Conservation (phyloP, 768 basidiomycete species). For the Neoboletus brunneissimus region DNA sequence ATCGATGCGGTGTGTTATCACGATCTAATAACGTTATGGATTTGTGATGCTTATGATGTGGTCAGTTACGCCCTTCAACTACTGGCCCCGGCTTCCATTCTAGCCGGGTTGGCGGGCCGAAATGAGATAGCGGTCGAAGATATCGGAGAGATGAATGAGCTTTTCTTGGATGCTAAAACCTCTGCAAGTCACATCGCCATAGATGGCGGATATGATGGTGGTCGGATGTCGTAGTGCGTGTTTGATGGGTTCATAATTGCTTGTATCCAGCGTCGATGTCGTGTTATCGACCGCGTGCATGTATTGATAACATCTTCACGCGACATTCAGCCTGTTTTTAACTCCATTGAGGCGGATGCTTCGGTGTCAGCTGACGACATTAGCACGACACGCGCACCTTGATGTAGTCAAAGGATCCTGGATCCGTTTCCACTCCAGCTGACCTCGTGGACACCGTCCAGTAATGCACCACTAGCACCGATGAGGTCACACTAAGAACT, state of each 20-base stretch:
- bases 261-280: constrained; percentile 1
- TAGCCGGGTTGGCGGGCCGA: constrained; percentile 75
- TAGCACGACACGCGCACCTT: neutral
- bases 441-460: too few relatives aligned
- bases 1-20: constrained; percentile 63
- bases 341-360: neutral
- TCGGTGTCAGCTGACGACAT: neutral
- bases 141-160: constrained; percentile 87
- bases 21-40: constrained; percentile 1
- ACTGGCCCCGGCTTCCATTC: constrained; percentile 86
- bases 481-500: constrained; percentile 1
- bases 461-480: neutral
- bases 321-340: neutral
- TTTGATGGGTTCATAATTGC: constrained; percentile 5
- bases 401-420: constrained; percentile 7
- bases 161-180: constrained; percentile 94
- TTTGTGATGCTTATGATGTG: constrained; percentile 9
- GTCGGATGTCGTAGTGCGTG: constrained; percentile 28
- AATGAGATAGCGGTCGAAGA: constrained; percentile 84
- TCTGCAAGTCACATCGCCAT: constrained; percentile 54
- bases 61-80: constrained; percentile 86
- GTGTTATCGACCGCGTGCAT: constrained; percentile 7
- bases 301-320: constrained; percentile 2
- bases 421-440: constrained; percentile 9
- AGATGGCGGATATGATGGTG: constrained; percentile 35